Evolutionary conservation across 1,284 basidiomycete genomes (phyloP).

Genomic region (Heliocybe sulcata): DNA sequence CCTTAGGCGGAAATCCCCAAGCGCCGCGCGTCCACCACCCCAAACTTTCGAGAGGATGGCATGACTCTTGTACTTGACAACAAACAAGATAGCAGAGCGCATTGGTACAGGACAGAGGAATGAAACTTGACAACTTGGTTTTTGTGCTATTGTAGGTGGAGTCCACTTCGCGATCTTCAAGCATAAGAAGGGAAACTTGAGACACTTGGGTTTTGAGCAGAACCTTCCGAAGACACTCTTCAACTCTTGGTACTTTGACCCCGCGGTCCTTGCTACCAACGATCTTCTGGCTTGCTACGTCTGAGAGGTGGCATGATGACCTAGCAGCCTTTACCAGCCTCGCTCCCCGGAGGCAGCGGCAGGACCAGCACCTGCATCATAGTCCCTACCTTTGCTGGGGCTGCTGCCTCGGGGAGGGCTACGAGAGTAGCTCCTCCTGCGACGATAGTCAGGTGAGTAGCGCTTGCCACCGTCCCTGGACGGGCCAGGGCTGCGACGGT

Average conservation of each 20-base stretch:
- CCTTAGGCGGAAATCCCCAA: background rate
- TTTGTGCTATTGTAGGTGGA: conserved; percentile 28
- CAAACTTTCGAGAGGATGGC: conserved; percentile 4
- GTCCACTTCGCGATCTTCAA: conserved; percentile 16
- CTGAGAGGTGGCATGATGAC: background rate
- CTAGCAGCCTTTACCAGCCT: conserved; percentile 35
- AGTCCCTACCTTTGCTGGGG: conserved; percentile 48
- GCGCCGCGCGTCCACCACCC: background rate
- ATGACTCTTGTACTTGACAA: conserved; percentile 36
- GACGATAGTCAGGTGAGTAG: conserved; percentile 69
- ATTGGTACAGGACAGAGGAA: conserved; percentile 26
- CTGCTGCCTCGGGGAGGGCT: conserved; percentile 74
- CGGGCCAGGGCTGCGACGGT: conserved; percentile 62
- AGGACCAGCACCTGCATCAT: conserved; percentile 21
- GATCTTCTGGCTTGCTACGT: background rate
- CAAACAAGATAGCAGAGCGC: conserved; percentile 31
- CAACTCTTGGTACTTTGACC: background rate
- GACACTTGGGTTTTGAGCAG: background rate
- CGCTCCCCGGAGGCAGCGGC: background rate
- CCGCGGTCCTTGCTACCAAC: background rate
- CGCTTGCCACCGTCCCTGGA: conserved; percentile 38
- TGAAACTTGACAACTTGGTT: conserved; percentile 39
- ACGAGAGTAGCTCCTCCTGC: conserved; percentile 69
- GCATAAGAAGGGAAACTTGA: conserved; percentile 21
- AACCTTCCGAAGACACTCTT: conserved; percentile 2